Evolutionary conservation across 139 green algal species (phyloP).

Genomic region (Chlamydomonas asymmetrica): DNA sequence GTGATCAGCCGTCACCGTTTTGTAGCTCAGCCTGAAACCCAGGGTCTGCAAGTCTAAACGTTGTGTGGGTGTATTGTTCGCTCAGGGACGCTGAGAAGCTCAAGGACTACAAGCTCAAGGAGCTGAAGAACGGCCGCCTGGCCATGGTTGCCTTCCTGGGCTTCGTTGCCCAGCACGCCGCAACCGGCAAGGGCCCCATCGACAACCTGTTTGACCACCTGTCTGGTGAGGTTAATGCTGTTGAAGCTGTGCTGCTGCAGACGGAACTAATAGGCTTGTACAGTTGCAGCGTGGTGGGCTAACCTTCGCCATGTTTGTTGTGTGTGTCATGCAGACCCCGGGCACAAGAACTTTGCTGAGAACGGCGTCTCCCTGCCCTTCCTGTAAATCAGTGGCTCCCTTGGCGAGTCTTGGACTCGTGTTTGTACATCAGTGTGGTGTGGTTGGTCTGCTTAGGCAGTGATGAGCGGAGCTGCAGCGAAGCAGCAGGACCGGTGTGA

Average conservation of each 20-base stretch:
- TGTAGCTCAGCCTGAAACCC: background rate
- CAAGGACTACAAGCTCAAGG: constrained; percentile 66
- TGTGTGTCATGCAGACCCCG: constrained; percentile 48
- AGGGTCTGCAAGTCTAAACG: background rate
- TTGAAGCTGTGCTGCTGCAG: too few species aligned
- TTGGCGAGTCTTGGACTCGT: too few species aligned
- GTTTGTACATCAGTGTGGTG: too few species aligned
- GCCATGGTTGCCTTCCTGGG: constrained; percentile 68
- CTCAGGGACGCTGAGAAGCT: constrained; percentile 39
- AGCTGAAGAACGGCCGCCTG: constrained; percentile 77
- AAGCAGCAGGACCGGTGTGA: too few species aligned
- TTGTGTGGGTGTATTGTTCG: background rate
- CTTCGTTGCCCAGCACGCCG: constrained; percentile 66
- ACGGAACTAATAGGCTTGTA: too few species aligned
- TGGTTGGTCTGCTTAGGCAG: too few species aligned
- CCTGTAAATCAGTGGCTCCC: constrained; percentile 4
- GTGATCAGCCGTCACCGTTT: background rate
- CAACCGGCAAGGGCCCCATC: constrained; percentile 76
- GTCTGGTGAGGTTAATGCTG: too few species aligned
- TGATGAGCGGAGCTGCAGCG: too few species aligned
- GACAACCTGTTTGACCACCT: constrained; percentile 75
- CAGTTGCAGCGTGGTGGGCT: too few species aligned
- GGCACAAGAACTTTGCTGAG: constrained; percentile 60
- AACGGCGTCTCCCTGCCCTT: constrained; percentile 61
- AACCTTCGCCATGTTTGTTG: too few species aligned